Evolutionary conservation across 2,329 filamentous ascomycete genomes (phyloP), one percentile per base, ranked within the genome.

Genomic region (Colletotrichum chrysophilum): DNA sequence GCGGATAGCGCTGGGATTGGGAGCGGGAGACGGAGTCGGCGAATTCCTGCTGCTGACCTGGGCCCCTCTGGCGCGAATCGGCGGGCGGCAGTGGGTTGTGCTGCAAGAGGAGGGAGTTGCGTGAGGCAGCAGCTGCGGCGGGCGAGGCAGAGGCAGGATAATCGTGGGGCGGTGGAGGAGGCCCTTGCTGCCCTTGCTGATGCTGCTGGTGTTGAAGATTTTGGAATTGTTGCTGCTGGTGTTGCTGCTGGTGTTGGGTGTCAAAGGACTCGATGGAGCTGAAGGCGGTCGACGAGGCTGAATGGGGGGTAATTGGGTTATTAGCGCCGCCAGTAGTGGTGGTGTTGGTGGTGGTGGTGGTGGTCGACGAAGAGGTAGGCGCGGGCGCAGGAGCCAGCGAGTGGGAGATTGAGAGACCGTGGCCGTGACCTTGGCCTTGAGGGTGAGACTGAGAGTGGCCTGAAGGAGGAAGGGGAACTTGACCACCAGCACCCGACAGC

Each of bases 1-100:
- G 82, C 78, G 83, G 83, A 78, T 87, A 89, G 79, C 88, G 87
- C 76, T 89, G 87, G 77, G 88, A 90, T 82, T 91, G 88, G 16
- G 89, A 89, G 70, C 88, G 88, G 71, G 86, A 86, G 38, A 89
- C 86, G 67, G 86, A 83, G 77, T 89, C 88, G 71, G 83, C 83
- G 77, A 88, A 89, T 77, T 90, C 88, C 71, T 83, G 81, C 80
- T 78, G 58, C 38, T 48, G 38, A 61, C 52, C 52, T 56, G n/a
- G 82, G 78, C 78, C 82, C 83, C 66, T 84, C 66, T 84, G 84
- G 66, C 83, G 83, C 71, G 81, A 80, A 73, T 86, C 84, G 79
- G 84, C 81, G 43, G 78, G 78, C 56, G 77, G 76, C 52, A 70
- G 73, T 21, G 68, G 68, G 64, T 75, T 64, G n/a, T 73, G 75